Conservation (phyloP, 805 yeast species). For the Isabelozyma pseudorhagii region DNA sequence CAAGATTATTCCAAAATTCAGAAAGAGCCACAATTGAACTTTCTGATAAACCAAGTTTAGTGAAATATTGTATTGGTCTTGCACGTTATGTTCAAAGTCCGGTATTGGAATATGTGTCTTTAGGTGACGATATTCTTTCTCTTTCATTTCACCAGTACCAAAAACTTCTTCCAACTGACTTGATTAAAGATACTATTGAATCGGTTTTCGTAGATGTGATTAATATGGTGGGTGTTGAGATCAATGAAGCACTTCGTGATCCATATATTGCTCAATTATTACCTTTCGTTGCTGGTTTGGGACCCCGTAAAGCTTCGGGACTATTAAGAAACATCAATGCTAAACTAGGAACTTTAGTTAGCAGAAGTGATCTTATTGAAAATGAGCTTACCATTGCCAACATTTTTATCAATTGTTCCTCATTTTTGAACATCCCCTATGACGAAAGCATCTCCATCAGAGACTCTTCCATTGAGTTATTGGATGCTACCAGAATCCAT, state of each 20-base stretch:
- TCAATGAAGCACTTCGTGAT: constrained; percentile 83
- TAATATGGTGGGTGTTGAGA: constrained; percentile 89
- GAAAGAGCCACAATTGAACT: constrained; percentile 72
- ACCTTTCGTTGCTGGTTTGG: constrained; percentile 85
- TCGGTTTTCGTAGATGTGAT: constrained; percentile 86
- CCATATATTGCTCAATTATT: constrained; percentile 66
- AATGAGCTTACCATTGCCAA: constrained; percentile 74
- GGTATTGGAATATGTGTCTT: constrained; percentile 79
- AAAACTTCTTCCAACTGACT: constrained; percentile 60
- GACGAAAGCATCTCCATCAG: constrained; percentile 51
- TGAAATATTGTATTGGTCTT: constrained; percentile 80
- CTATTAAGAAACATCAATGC: constrained; percentile 75
- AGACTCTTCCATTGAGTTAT: constrained; percentile 67
- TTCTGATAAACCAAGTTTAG: constrained; percentile 77
- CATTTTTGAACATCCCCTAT: constrained; percentile 77
- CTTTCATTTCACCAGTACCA: constrained; percentile 73
- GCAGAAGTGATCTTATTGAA: constrained; percentile 80
- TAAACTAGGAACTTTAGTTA: constrained; percentile 52
- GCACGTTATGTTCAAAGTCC: constrained; percentile 94
- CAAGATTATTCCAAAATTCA: constrained; percentile 81
- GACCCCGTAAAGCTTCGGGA: constrained; percentile 92
- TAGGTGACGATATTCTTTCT: constrained; percentile 71
- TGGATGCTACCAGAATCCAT: constrained; percentile 95
- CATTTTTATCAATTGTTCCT: constrained; percentile 87
- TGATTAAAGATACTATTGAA: constrained; percentile 63